Evolutionary conservation across 768 basidiomycete genomes (phyloP), one percentile per base, ranked within the genome.

Genomic region (Hebeloma cylindrosporum): DNA sequence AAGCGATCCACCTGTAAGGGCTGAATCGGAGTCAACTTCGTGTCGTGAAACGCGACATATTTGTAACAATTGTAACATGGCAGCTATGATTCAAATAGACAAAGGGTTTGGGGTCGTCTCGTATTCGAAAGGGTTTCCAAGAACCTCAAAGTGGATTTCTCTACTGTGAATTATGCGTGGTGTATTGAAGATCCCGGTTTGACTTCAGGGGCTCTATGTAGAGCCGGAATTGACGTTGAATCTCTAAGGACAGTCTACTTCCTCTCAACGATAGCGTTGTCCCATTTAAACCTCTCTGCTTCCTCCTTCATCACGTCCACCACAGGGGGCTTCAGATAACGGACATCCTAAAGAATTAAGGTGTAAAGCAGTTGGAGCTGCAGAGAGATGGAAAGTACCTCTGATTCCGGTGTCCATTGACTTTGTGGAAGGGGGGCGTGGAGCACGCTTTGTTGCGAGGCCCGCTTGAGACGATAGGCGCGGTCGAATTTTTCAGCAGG

Each of bases 401-500:
- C 85, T 50, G 79, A 77, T 2, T 79, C 69, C 47, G 77, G 79
- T 37, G 77, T 71, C 92, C 91, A 93, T 62, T 92, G 72, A 14
- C 83, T 83, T 65, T 89, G 86, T 48, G 91, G 79, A 13, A 98
- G 77, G 20, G 81, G 75, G 38, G 79, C 75, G 68, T 97, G 94
- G 34, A 89, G 67, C 45, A 92, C 75, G 45, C 84, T 85, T 43
- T 80, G 75, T 43, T 95, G 92, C 25, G 80, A 79, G 18, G 88
- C 86, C n/a, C 82, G 70, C 64, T 92, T 90, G 65, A 94, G 71
- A 51, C 96, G 88, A 79, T 73, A 96, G 45, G 82, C 81, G 50
- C 96, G 90, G 77, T 96, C 94, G 68, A 93, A 97, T 25, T 73
- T 62, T 70, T 97, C 83, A 36, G 79, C 76, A 23, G 79, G 75